Percentiles rank a stretch among this genome's conserved stretches.
Evolutionary conservation across 352 stramenopile species (phyloP).

Genomic region (Phytophthora podocarpi): DNA sequence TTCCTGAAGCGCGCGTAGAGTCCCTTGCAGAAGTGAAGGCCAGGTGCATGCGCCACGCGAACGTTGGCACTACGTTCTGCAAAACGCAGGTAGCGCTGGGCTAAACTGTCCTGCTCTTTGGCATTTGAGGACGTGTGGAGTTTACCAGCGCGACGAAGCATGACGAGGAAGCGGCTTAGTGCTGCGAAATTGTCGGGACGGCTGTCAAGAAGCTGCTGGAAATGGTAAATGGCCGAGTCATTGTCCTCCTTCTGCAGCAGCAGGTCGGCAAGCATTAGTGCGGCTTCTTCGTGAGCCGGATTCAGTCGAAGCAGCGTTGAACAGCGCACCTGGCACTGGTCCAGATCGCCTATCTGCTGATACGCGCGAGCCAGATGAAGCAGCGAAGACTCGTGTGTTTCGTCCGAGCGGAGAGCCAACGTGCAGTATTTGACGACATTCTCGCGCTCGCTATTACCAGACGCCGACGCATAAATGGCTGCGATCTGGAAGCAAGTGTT

Average conservation of each 20-base stretch:
- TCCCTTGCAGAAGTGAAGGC: conserved; percentile 92
- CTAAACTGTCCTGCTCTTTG: conserved; percentile 32
- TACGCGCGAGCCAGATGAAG: conserved; percentile 80
- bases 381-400: conserved; percentile 85
- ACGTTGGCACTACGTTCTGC: conserved; percentile 72
- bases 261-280: conserved; percentile 92
- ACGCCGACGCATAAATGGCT: conserved; percentile 59
- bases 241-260: conserved; percentile 90
- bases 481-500: conserved; percentile 89
- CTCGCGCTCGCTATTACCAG: conserved; percentile 34
- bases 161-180: conserved; percentile 86
- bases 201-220: conserved; percentile 88
- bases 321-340: conserved; percentile 89
- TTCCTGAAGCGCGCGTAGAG: conserved; percentile 91
- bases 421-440: conserved; percentile 85
- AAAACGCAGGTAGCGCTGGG: conserved; percentile 78
- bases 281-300: conserved; percentile 82
- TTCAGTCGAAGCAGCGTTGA: conserved; percentile 83
- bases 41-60: conserved; percentile 77
- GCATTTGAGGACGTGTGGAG: conserved; percentile 49
- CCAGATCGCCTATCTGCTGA: conserved; percentile 74
- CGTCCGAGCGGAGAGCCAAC: conserved; percentile 76
- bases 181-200: conserved; percentile 92
- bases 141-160: conserved; percentile 88
- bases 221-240: conserved; percentile 88